Conservation (phyloP, 106 monocot species). For the Dendrobium huoshanense region DNA sequence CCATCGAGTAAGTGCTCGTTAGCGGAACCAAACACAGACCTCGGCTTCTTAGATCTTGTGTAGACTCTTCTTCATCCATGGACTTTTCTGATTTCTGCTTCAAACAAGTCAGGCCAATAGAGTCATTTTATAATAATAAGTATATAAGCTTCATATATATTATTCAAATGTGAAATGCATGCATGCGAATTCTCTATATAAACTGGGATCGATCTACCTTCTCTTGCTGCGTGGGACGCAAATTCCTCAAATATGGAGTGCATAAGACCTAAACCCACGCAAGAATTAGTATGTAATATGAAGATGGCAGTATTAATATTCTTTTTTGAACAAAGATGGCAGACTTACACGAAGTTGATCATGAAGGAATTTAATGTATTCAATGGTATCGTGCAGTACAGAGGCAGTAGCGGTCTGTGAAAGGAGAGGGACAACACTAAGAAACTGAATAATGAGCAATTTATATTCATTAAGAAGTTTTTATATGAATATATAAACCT, state of each 20-base stretch:
- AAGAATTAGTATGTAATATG: not conserved
- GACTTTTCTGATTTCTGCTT: constrained; percentile 27
- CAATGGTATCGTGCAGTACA: constrained; percentile 73
- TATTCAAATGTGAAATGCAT: not conserved
- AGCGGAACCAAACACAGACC: constrained; percentile 71
- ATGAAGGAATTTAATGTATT: constrained; percentile 90
- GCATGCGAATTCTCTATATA: too few species aligned
- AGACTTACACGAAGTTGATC: constrained; percentile 68
- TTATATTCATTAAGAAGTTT: not conserved
- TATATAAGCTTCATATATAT: not conserved
- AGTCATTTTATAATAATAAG: not conserved
- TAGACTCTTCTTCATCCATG: constrained; percentile 28
- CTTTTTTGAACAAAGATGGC: not conserved
- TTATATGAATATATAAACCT: constrained; percentile 23
- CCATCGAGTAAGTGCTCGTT: constrained; percentile 44
- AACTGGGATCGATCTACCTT: constrained; percentile 8
- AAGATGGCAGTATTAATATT: not conserved
- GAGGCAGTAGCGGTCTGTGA: constrained; percentile 84
- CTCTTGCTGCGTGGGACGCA: constrained; percentile 41
- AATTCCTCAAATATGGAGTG: constrained; percentile 62
- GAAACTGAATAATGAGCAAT: not conserved
- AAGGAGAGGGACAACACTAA: not conserved
- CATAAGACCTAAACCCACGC: constrained; percentile 32
- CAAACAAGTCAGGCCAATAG: not conserved
- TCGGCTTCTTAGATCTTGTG: constrained; percentile 54